Conservation (phyloP, 1,284 basidiomycete species). For the Ganoderma boninense region DNA sequence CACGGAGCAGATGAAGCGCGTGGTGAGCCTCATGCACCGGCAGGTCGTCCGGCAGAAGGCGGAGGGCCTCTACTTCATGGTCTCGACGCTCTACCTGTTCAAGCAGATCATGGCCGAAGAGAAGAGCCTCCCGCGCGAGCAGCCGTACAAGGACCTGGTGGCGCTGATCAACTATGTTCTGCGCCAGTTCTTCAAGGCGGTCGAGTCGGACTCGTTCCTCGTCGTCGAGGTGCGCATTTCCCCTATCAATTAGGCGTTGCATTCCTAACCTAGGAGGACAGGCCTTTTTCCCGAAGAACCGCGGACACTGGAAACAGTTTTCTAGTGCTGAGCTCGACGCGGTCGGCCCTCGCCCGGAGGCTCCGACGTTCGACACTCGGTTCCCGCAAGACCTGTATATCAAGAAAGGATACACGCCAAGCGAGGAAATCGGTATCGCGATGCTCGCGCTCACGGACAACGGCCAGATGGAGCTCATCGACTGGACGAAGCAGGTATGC, state of each 20-base stretch:
- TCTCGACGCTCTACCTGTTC: conserved; percentile 87
- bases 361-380: conserved; percentile 51
- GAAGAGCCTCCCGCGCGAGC: conserved; percentile 76
- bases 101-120: conserved; percentile 83
- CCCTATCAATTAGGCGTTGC: too few relatives aligned
- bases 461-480: conserved; percentile 69
- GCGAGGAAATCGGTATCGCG: conserved; percentile 88
- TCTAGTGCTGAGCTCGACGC: conserved; percentile 83
- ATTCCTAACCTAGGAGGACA: conserved; percentile 37
- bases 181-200: conserved; percentile 91
- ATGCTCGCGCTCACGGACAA: conserved; percentile 79
- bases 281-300: conserved; percentile 91
- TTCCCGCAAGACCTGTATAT: conserved; percentile 79
- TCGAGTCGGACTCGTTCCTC: conserved; percentile 83
- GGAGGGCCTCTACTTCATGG: conserved; percentile 93
- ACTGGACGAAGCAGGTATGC: conserved; percentile 84
- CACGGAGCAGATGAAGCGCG: conserved; percentile 85
- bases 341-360: conserved; percentile 52
- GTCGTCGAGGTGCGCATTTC: conserved; percentile 73
- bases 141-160: conserved; percentile 84
- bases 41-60: conserved; percentile 90
- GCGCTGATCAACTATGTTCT: conserved; percentile 86
- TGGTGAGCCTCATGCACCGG: conserved; percentile 87
- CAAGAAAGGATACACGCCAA: conserved; percentile 90
- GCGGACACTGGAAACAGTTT: conserved; percentile 85